Conservation (phyloP, 164 flowering plant genomes). For the Warburgia ugandensis region DNA sequence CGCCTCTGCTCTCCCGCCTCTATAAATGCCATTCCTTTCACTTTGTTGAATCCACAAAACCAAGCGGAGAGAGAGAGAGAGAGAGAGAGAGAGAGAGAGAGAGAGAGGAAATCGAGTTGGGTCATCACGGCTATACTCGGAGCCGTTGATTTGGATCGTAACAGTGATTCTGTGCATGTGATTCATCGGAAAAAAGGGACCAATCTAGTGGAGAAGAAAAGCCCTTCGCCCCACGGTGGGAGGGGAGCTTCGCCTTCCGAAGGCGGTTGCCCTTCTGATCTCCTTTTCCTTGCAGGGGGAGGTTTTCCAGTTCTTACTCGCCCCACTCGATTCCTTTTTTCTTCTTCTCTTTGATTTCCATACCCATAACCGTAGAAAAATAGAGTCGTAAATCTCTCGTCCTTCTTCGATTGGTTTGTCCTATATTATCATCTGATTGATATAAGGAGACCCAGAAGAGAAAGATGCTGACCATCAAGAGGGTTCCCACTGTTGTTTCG, state of each 20-base stretch:
- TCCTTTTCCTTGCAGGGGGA: constrained; percentile 70
- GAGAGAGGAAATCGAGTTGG: constrained; percentile 1
- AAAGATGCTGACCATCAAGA: constrained; percentile 58
- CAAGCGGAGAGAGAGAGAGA: neutral
- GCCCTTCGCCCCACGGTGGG: constrained; percentile 72
- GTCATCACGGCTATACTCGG: constrained; percentile 33
- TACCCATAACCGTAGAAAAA: neutral
- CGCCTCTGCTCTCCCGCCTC: too few species aligned
- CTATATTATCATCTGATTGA: too few species aligned
- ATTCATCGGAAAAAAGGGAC: constrained; percentile 6
- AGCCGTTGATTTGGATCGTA: constrained; percentile 16
- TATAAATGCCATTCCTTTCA: too few species aligned
- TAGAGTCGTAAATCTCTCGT: neutral
- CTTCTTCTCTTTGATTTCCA: neutral
- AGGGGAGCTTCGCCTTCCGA: constrained; percentile 72
- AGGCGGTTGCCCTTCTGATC: constrained; percentile 78
- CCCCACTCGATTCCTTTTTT: neutral
- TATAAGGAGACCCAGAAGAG: too few species aligned
- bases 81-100: neutral
- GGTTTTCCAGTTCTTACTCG: constrained; percentile 16
- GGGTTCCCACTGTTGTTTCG: constrained; percentile 71
- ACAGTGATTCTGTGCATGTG: constrained; percentile 1
- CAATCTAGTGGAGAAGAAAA: constrained; percentile 8
- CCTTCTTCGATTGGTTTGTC: neutral
- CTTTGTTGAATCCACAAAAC: too few species aligned